A percentile compares a stretch with the other conserved stretches of the same genome.
Conservation (phyloP, 1,284 basidiomycete species). For the Fomitiporia mediterranea region DNA sequence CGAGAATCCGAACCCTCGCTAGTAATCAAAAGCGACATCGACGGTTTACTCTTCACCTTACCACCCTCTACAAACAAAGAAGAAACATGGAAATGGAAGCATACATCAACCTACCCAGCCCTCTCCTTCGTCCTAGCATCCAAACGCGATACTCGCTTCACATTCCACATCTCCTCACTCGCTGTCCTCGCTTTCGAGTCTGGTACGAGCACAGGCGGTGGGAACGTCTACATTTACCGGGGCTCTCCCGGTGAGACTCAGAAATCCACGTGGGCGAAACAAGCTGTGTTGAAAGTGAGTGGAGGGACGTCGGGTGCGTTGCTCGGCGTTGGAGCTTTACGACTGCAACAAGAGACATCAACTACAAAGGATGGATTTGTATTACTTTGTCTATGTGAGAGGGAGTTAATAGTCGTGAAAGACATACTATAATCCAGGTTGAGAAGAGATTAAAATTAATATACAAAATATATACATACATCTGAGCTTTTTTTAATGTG, state of each 20-base stretch:
- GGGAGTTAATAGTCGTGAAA: conserved; percentile 59
- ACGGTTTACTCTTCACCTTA: conserved; percentile 64
- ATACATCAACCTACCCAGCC: conserved; percentile 79
- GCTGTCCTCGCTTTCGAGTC: conserved; percentile 80
- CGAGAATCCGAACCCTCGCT: conserved; percentile 38
- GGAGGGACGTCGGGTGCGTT: conserved; percentile 66
- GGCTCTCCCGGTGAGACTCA: conserved; percentile 32
- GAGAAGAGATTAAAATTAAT: background rate
- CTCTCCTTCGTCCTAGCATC: conserved; percentile 92
- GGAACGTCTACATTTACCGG: conserved; percentile 84
- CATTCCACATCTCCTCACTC: conserved; percentile 55
- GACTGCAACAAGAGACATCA: conserved; percentile 31
- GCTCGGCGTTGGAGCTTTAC: conserved; percentile 64
- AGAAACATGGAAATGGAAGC: conserved; percentile 51
- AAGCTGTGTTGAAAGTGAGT: conserved; percentile 72
- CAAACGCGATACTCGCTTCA: conserved; percentile 85
- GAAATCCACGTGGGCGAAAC: conserved; percentile 60
- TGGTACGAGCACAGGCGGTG: conserved; percentile 56
- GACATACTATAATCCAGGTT: conserved; percentile 7
- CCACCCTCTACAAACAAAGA: background rate
- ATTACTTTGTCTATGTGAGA: conserved; percentile 76
- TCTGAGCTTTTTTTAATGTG: too few species aligned
- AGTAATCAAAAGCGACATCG: conserved; percentile 75
- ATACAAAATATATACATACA: background rate
- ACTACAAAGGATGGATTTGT: conserved; percentile 31